Percentiles rank a stretch among this genome's conserved stretches.
These are phyloP conservation scores for Pseudoturritis turrita DNA, from an alignment of 345 rosid species.

Conservation along the genomic window DNA sequence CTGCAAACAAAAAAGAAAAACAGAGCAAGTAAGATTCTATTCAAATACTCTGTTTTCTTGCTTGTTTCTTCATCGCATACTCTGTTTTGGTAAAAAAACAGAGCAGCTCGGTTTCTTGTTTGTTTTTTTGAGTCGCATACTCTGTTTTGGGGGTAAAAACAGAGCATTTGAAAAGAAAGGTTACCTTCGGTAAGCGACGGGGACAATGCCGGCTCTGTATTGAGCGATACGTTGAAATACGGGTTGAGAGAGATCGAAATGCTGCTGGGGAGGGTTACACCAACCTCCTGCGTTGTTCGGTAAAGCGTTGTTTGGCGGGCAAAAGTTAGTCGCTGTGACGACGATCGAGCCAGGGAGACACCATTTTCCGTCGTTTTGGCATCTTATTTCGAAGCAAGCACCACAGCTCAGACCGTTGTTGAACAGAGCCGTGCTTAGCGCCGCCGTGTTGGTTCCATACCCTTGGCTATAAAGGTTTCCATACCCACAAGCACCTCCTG, in stretches of 20 bases:
- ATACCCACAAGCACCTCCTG: constrained; percentile 86
- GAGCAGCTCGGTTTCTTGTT: constrained; percentile 3
- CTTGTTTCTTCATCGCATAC: too few species aligned
- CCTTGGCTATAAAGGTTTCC: constrained; percentile 82
- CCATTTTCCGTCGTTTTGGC: constrained; percentile 56
- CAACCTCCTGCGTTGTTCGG: constrained; percentile 79
- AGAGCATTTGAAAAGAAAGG: not conserved
- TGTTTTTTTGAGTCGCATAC: not conserved
- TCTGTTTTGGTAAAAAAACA: not conserved
- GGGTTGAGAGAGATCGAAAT: constrained; percentile 79
- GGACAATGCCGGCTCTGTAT: constrained; percentile 72
- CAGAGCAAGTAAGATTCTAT: not conserved
- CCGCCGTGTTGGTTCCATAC: constrained; percentile 77
- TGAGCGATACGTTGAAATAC: constrained; percentile 83
- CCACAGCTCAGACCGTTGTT: constrained; percentile 75
- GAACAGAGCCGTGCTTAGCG: constrained; percentile 73
- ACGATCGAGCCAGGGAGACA: constrained; percentile 65
- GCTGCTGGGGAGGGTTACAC: constrained; percentile 85
- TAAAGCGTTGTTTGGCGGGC: constrained; percentile 76
- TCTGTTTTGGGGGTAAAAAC: not conserved
- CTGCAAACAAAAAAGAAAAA: constrained; percentile 22
- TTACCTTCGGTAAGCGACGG: constrained; percentile 67
- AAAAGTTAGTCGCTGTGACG: constrained; percentile 79
- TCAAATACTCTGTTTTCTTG: not conserved
- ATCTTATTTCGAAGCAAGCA: constrained; percentile 70